phyloP scores from a whole-genome alignment of 768 basidiomycete species.

The Butyriboletus loyo region DNA sequence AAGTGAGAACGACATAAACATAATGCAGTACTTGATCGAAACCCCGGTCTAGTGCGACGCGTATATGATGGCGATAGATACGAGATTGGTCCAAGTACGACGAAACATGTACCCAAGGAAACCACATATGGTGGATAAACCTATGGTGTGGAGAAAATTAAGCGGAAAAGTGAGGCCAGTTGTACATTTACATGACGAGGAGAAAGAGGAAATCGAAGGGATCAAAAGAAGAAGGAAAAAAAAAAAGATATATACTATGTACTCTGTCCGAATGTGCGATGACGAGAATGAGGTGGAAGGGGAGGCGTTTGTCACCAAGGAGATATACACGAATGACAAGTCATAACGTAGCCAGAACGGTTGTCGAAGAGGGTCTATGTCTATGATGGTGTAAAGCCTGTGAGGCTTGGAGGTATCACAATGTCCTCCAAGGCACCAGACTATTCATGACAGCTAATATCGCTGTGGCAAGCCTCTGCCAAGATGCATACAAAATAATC shows the following conservation, averaged over 20 bases:
- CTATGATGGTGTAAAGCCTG: background rate
- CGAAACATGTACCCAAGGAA: constrained; percentile 6
- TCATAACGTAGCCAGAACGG: background rate
- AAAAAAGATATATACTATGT: background rate
- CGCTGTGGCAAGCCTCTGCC: background rate
- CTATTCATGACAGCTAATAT: background rate
- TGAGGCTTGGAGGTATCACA: background rate
- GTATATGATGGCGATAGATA: constrained; percentile 9
- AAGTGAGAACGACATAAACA: background rate
- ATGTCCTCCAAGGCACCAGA: background rate
- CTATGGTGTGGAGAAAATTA: background rate
- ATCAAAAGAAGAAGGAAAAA: background rate
- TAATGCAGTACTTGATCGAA: background rate
- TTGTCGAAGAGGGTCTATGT: background rate
- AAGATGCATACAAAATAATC: background rate
- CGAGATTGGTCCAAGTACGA: constrained; percentile 1
- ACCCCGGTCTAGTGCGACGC: constrained; percentile 9
- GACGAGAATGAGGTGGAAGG: background rate
- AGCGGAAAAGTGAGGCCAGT: background rate
- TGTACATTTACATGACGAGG: constrained; percentile 14
- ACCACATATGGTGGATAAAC: background rate
- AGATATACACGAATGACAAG: background rate
- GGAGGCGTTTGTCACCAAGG: background rate
- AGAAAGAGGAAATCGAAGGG: background rate
- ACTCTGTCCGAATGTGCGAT: background rate